These are phyloP conservation scores for Fraxinus floribunda DNA, from an alignment of 305 asterid species.

Conservation along the genomic window DNA sequence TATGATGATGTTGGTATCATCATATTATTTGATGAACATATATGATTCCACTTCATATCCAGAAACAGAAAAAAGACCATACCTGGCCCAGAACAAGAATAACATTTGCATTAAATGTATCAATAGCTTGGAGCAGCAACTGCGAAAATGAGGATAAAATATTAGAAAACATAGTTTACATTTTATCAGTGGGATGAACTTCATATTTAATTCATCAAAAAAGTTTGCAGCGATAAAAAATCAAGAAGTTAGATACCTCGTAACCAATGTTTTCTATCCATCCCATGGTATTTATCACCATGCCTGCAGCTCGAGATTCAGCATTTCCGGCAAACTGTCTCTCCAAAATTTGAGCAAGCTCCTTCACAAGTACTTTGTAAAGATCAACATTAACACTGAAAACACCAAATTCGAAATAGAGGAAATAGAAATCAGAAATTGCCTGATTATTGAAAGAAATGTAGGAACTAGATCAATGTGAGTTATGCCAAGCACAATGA, in stretches of 20 bases:
- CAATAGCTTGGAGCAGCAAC: slow-evolving; percentile 94
- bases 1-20: background rate
- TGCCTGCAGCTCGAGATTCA: slow-evolving; percentile 95
- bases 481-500: background rate
- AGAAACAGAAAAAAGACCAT: slow-evolving; percentile 18
- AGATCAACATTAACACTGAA: slow-evolving; percentile 83
- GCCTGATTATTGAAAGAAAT: background rate
- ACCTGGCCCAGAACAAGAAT: slow-evolving; percentile 98
- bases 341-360: slow-evolving; percentile 83
- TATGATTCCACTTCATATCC: slow-evolving; percentile 1
- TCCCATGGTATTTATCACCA: slow-evolving; percentile 97
- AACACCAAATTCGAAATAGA: slow-evolving; percentile 25
- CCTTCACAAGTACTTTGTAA: slow-evolving; percentile 85
- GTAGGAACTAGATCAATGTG: background rate
- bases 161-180: background rate
- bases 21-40: background rate
- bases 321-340: slow-evolving; percentile 74
- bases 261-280: slow-evolving; percentile 96
- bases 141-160: slow-evolving; percentile 34
- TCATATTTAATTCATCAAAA: slow-evolving; percentile 13
- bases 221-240: background rate
- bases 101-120: slow-evolving; percentile 73
- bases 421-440: slow-evolving; percentile 4
- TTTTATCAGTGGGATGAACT: background rate
- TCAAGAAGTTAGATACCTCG: slow-evolving; percentile 54